These are phyloP conservation scores for Eremochloa ophiuroides DNA, from an alignment of 176 grass and related monocot species.

Conservation along the genomic window DNA sequence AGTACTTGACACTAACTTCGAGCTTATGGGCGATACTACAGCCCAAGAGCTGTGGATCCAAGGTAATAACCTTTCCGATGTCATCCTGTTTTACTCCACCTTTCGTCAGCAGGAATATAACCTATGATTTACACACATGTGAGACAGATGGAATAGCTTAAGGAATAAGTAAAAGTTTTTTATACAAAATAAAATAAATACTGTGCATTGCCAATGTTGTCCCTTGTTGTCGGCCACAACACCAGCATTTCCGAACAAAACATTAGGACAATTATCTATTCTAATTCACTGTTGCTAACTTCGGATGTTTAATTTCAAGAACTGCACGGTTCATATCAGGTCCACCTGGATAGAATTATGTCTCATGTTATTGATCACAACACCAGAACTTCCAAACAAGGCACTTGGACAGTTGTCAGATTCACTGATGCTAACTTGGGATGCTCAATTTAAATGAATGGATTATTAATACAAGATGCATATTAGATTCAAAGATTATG, in stretches of 20 bases:
- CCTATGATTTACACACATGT: constrained; percentile 31
- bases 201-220: background rate
- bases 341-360: background rate
- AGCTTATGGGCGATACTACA: constrained; percentile 86
- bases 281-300: background rate
- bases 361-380: constrained; percentile 2
- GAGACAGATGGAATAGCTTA: constrained; percentile 14
- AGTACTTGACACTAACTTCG: constrained; percentile 83
- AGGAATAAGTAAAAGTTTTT: background rate
- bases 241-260: background rate
- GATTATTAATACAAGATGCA: background rate
- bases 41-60: constrained; percentile 87
- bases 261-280: background rate
- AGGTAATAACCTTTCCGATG: constrained; percentile 84
- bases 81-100: constrained; percentile 70
- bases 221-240: background rate
- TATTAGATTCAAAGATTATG: background rate
- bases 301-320: background rate
- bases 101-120: constrained; percentile 84
- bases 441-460: background rate
- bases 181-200: background rate
- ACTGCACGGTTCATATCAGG: background rate
- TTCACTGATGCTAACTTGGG: background rate
- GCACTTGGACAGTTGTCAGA: background rate
- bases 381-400: background rate